A percentile compares a stretch with the other conserved stretches of the same genome.
These are phyloP conservation scores for Podila clonocystis DNA, from an alignment of 192 early-diverging fungal species.

Conservation along the genomic window DNA sequence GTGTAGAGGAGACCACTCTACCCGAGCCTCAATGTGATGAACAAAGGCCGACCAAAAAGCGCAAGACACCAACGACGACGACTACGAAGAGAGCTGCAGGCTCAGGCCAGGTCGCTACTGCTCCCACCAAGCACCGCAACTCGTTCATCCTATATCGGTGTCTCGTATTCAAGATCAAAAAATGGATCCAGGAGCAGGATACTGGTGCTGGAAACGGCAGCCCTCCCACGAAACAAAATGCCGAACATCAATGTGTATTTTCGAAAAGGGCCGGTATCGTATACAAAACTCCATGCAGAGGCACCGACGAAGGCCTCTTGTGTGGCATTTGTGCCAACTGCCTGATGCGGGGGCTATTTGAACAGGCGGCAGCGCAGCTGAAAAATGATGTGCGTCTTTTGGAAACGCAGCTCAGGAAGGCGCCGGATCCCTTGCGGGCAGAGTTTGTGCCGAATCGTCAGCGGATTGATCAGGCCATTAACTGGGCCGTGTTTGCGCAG, in stretches of 20 bases:
- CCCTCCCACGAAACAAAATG: neutral
- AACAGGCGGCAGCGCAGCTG: conserved; percentile 9
- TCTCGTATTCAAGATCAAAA: neutral
- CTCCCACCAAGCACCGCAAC: neutral
- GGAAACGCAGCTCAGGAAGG: no score
- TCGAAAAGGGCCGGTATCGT: no score
- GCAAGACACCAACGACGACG: no score
- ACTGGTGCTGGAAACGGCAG: neutral
- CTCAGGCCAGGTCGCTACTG: no score
- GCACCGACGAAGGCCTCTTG: neutral
- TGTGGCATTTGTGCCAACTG: conserved; percentile 22
- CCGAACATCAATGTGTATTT: no score
- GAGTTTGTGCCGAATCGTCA: neutral
- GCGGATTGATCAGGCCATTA: conserved; percentile 17
- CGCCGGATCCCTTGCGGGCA: no score
- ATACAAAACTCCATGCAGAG: no score
- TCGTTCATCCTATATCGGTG: neutral
- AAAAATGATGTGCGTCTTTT: neutral
- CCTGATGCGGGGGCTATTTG: conserved; percentile 21
- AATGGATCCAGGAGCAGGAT: neutral
- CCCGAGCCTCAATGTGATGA: no score
- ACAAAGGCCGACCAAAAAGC: no score
- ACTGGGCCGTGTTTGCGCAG: conserved; percentile 28
- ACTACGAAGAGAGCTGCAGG: no score
- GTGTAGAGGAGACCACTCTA: no score